Evolutionary conservation across 2,329 filamentous ascomycete species (phyloP), one percentile per base, ranked within the genome.

Genomic region (Macrophomina pseudophaseolina): DNA sequence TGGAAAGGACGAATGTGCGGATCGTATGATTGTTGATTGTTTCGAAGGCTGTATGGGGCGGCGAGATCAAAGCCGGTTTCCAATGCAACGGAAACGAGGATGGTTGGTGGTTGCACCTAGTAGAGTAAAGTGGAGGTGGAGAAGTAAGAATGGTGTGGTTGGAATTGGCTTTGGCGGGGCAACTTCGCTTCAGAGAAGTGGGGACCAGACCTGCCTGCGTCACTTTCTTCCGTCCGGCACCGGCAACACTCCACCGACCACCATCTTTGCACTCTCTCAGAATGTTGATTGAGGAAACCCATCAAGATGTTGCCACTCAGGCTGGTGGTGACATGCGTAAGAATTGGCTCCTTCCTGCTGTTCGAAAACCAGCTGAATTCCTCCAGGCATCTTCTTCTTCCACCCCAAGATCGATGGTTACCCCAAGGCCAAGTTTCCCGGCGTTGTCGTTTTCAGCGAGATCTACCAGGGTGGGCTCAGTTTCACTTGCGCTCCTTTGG

Each of bases 391-490:
- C 75, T 97, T 94, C 80, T 76, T 96, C 76, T 97, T 94, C 80
- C 92, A 97, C 75, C 94, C 94, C 7, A 88, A 87, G 14, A 90
- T 97, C 71, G 87, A 92, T 0, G 90, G 91, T 68, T 97, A 97
- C 76, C 93, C 94, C 33, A 89, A 95, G 71, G 94, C 94, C 79
- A 93, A 88, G 74, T 97, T 97, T 74, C 93, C 93, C 0, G 93
- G 91, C 23, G 91, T 97, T 5, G 90, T 92, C 14, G 84, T 97
- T 66, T 97, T 97, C 77, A 94, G 90, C 72, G 94, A 97, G 81
- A 97, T 97, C 74, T 97, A 97, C 76, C 94, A 97, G 88, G 93
- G 93, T 93, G 79, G 5, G 56, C 9, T 12, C 28, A 5, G 3
- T 23, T 18, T 16, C 5, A 11, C 18, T 56, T n/a, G 54, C 5